Base-by-base conservation (phyloP, 2,329 filamentous ascomycete genomes). In the Colletotrichum sojae region DNA sequence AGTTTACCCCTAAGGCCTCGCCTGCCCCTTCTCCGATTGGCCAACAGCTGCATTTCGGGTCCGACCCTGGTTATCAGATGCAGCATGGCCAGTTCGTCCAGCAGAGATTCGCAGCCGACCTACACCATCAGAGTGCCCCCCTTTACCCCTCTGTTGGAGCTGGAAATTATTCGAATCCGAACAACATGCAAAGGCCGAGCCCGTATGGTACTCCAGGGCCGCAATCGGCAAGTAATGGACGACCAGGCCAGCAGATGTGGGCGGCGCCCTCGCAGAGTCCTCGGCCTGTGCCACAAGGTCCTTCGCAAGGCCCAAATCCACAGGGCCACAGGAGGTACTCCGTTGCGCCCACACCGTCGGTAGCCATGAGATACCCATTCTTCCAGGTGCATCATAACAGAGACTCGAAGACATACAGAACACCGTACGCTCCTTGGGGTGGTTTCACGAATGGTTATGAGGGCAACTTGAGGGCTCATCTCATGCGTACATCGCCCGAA, bases 391-490 rank as follows among this genome's bases (percentile, higher is more conserved):
- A 90, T 69, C 84, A 90, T 71, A 90, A 90, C 71, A 85, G 86
- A 78, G 85, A 88, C 68, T 80, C 85, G 6, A 82, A 84, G 8
- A 85, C 85, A 62, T 90, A 91, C 68, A 84, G 86, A 57, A 89
- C 87, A 5, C 89, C 89, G 1, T 91, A 91, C 74, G 83, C 85
- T 16, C 80, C 83, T 2, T 83, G 81, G 78, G 85, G 86, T 25
- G 89, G 88, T 0, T 90, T 90, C 72, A 88, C 85, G 40, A 90
- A 90, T 69, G 88, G 87, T 5, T 89, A 90, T 65, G 86, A 89
- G 75, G 86, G 85, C 20, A 85, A 85, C 55, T 69, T 85, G 18
- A 79, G 81, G 56, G 82, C 83, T 18, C 83, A 86, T 66, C 69
- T 86, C 52, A 81, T 84, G 77, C 53, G 62, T 62, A 79, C 79